Percentiles rank a stretch among this genome's conserved stretches.
phyloP scores from a whole-genome alignment of 2,329 filamentous ascomycete species.

The Clonostachys rosea region DNA sequence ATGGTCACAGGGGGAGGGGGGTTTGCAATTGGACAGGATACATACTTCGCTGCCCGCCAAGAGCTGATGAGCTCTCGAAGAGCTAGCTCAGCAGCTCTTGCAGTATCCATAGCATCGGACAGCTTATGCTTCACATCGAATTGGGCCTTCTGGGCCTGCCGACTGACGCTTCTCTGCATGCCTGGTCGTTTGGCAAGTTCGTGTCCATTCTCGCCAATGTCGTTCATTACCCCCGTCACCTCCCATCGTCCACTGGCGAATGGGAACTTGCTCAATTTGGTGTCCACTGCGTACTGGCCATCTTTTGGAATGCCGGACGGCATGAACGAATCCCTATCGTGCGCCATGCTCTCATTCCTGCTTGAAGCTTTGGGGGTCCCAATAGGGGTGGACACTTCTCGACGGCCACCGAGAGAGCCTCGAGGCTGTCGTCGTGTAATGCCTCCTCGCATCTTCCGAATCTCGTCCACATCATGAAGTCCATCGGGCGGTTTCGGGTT shows the following conservation, averaged over 20 bases:
- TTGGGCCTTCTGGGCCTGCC: constrained; percentile 54
- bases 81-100: constrained; percentile 78
- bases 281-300: constrained; percentile 33
- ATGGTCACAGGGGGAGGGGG: background rate
- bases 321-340: constrained; percentile 25
- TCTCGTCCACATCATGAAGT: constrained; percentile 85
- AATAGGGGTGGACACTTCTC: constrained; percentile 50
- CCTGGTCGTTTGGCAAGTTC: constrained; percentile 19
- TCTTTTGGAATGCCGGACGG: constrained; percentile 32
- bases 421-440: constrained; percentile 85
- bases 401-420: constrained; percentile 49
- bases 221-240: constrained; percentile 72
- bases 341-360: constrained; percentile 29
- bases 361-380: constrained; percentile 39
- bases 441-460: constrained; percentile 73
- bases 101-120: constrained; percentile 71
- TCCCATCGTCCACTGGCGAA: constrained; percentile 63
- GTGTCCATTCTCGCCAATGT: constrained; percentile 45
- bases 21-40: constrained; percentile 19
- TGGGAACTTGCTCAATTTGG: constrained; percentile 48
- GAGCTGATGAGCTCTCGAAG: constrained; percentile 78
- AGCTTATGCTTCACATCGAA: constrained; percentile 60
- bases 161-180: constrained; percentile 38
- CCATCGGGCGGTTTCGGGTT: constrained; percentile 87
- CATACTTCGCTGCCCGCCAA: constrained; percentile 77